Evolutionary conservation across 768 basidiomycete species (phyloP).

Genomic region (Rubroboletus pulcherrimus): DNA sequence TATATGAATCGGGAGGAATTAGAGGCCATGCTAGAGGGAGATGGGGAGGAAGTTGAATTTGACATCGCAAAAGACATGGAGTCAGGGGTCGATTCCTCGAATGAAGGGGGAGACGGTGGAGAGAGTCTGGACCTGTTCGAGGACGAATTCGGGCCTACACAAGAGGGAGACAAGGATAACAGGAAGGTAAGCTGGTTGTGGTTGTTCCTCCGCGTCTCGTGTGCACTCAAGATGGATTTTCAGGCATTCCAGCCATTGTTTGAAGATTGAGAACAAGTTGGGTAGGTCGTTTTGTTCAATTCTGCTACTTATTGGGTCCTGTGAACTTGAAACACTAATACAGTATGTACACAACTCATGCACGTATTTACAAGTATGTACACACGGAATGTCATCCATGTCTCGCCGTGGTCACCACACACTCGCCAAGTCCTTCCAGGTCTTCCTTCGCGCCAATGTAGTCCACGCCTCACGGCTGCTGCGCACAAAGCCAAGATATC

Average conservation of each 20-base stretch:
- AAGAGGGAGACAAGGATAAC: constrained; percentile 21
- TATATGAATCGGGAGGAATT: constrained; percentile 62
- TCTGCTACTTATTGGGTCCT: background rate
- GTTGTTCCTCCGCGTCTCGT: background rate
- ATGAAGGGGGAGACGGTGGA: constrained; percentile 8
- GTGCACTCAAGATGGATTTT: background rate
- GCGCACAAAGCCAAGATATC: constrained; percentile 3
- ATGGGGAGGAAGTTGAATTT: constrained; percentile 33
- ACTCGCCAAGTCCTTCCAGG: constrained; percentile 11
- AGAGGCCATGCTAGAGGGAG: constrained; percentile 39
- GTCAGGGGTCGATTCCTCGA: background rate
- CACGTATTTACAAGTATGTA: background rate
- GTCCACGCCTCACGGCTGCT: background rate
- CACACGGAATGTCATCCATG: constrained; percentile 10
- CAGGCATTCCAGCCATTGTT: constrained; percentile 33
- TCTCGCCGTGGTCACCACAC: constrained; percentile 12
- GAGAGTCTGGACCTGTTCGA: constrained; percentile 31
- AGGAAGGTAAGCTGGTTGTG: constrained; percentile 21
- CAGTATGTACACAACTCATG: background rate
- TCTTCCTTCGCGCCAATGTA: constrained; percentile 4
- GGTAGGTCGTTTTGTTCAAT: background rate
- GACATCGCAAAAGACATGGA: constrained; percentile 8
- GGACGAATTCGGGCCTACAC: constrained; percentile 33
- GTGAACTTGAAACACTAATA: background rate
- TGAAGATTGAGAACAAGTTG: constrained; percentile 23